Conservation (phyloP, 306 rosid species). For the Cucumis melo region DNA sequence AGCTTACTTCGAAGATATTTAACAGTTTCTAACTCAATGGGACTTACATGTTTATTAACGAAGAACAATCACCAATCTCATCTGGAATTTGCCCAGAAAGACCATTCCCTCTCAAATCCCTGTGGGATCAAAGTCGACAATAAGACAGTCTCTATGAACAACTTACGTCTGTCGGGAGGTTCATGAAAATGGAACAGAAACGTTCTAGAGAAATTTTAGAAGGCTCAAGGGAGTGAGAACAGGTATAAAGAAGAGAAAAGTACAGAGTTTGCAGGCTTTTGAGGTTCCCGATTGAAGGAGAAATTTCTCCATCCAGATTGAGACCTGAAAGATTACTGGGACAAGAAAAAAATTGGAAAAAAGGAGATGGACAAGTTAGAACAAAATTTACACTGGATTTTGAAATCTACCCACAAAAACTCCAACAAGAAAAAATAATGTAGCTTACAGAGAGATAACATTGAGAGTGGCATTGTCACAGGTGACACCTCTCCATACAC, state of each 20-base stretch:
- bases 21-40: neutral
- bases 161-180: neutral
- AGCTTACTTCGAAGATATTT: neutral
- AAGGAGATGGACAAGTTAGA: neutral
- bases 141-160: neutral
- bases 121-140: slow-evolving; percentile 14
- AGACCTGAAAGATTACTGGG: slow-evolving; percentile 76
- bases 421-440: neutral
- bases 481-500: slow-evolving; percentile 81
- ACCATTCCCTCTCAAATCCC: slow-evolving; percentile 63
- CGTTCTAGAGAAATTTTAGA: neutral
- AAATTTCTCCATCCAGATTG: slow-evolving; percentile 87
- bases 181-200: neutral
- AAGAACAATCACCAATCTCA: slow-evolving; percentile 93
- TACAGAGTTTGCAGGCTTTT: slow-evolving; percentile 63
- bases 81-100: slow-evolving; percentile 99
- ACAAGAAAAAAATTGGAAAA: slow-evolving; percentile 1
- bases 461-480: slow-evolving; percentile 82
- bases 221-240: neutral
- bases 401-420: neutral
- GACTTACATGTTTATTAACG: slow-evolving; percentile 53
- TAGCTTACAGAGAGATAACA: slow-evolving; percentile 77
- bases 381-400: neutral
- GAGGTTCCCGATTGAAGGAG: slow-evolving; percentile 77
- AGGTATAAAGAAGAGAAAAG: neutral